phyloP scores from a whole-genome alignment of 2,329 filamentous ascomycete genomes.

The Biscogniauxia mediterranea region DNA sequence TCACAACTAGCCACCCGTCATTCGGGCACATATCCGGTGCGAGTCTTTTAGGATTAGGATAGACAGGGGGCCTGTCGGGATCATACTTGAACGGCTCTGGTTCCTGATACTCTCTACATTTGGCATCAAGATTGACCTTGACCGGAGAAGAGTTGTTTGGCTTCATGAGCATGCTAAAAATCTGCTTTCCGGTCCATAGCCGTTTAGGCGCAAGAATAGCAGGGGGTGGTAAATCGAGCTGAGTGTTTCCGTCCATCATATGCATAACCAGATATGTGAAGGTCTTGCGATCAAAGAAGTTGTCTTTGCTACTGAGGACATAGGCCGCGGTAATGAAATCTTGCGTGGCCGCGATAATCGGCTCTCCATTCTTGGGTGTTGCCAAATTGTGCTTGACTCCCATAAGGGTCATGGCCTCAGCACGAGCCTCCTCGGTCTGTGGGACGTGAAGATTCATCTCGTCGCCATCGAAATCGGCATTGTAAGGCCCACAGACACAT shows the following conservation, averaged over 20 bases:
- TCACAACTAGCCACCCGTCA: conserved; percentile 87
- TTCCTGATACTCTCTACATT: conserved; percentile 71
- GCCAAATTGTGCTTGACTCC: conserved; percentile 95
- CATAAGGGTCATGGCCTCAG: conserved; percentile 95
- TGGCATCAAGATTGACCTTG: conserved; percentile 87
- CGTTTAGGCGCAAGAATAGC: conserved; percentile 81
- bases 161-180: conserved; percentile 88
- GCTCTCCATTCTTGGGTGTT: conserved; percentile 96
- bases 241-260: conserved; percentile 81
- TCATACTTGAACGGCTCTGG: background rate
- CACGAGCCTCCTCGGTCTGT: conserved; percentile 93
- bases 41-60: conserved; percentile 43
- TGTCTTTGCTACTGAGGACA: conserved; percentile 85
- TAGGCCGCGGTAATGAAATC: conserved; percentile 98
- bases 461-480: conserved; percentile 97
- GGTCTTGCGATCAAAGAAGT: conserved; percentile 83
- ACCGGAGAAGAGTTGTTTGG: conserved; percentile 83
- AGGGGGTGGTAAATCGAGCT: conserved; percentile 82
- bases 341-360: conserved; percentile 97
- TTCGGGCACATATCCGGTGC: conserved; percentile 75
- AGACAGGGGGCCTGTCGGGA: conserved; percentile 50
- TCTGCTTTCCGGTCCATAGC: conserved; percentile 95
- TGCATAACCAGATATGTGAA: conserved; percentile 90
- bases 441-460: conserved; percentile 99
- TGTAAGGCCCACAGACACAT: conserved; percentile 97